These are phyloP conservation scores for Scutellaria baicalensis DNA, from an alignment of 257 asterid species.

Conservation along the genomic window DNA sequence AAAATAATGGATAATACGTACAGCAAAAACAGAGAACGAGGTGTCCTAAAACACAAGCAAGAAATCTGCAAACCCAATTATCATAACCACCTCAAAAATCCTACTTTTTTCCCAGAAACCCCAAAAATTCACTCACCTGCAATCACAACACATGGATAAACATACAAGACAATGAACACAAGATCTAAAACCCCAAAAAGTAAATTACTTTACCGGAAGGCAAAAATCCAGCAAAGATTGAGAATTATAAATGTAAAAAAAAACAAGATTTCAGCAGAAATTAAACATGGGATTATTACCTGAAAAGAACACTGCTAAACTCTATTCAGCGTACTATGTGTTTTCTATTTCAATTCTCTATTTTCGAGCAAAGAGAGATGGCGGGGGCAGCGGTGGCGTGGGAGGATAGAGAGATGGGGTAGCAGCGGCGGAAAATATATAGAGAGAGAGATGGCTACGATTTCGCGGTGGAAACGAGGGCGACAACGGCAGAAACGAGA, in stretches of 20 bases:
- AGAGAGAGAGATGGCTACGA: no score
- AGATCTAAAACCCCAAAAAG: conserved; percentile 21
- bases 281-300: conserved; percentile 28
- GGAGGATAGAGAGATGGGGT: no score
- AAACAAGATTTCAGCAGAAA: no score
- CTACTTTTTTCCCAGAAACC: not conserved
- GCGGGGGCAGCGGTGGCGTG: no score
- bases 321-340: conserved; percentile 16
- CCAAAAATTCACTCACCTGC: conserved; percentile 7
- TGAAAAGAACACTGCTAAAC: conserved; percentile 8
- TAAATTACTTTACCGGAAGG: not conserved
- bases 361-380: not conserved
- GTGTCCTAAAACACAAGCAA: not conserved
- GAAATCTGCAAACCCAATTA: conserved; percentile 8
- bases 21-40: no score
- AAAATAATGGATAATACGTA: no score
- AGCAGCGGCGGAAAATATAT: no score
- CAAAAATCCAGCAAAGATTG: not conserved
- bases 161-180: not conserved
- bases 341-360: not conserved
- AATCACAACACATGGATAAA: conserved; percentile 7
- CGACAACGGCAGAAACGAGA: no score
- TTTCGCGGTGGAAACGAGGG: no score
- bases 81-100: conserved; percentile 4
- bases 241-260: not conserved